These are phyloP conservation scores for Kondoa subrosea DNA, from an alignment of 768 basidiomycete species.

Conservation along the genomic window DNA sequence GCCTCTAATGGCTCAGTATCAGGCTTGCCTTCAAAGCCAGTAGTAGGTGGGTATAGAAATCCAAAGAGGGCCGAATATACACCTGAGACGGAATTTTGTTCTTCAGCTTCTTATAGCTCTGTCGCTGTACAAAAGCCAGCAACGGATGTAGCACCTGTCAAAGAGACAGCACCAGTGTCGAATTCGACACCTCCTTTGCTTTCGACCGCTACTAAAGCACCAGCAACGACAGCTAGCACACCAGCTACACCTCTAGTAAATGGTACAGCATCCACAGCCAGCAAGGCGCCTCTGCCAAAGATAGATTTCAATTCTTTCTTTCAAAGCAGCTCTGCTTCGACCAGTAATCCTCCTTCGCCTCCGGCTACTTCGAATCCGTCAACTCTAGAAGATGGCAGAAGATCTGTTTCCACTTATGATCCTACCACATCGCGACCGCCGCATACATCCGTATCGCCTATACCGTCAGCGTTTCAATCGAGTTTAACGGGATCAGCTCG, in stretches of 20 bases:
- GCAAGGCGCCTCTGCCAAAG: not conserved
- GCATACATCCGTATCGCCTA: not conserved
- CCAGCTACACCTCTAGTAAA: not conserved
- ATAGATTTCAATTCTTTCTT: conserved; percentile 25
- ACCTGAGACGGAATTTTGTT: not conserved
- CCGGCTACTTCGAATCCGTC: not conserved
- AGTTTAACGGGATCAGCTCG: not conserved
- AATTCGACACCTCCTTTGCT: not conserved
- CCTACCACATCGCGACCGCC: conserved; percentile 5
- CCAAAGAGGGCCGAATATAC: not conserved
- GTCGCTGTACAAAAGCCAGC: not conserved
- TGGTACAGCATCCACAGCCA: not conserved
- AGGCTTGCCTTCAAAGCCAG: not conserved
- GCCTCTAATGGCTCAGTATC: not conserved
- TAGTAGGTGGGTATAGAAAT: not conserved
- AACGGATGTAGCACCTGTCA: not conserved
- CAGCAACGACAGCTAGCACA: not conserved
- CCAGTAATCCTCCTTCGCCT: not conserved
- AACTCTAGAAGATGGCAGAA: not conserved
- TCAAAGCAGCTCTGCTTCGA: conserved; percentile 17
- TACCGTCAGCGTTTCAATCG: not conserved
- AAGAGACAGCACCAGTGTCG: not conserved
- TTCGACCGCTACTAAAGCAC: not conserved
- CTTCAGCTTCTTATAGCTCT: not conserved
- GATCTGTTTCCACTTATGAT: conserved; percentile 4